Evolutionary conservation across 1,139 yeast genomes (phyloP).

Genomic region (Hemisphaericaspora xylofermentans): DNA sequence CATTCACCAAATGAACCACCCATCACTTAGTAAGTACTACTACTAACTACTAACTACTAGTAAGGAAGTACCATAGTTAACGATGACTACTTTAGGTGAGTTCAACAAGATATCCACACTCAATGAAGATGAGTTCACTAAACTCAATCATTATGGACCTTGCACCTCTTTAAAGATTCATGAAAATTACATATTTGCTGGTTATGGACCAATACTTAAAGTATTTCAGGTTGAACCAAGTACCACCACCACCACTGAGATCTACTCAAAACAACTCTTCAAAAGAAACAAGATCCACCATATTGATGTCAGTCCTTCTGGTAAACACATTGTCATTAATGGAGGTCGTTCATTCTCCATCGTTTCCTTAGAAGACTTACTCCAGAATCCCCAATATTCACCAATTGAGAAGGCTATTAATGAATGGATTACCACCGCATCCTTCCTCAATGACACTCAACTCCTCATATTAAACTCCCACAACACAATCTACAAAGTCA

Average conservation of each 20-base stretch:
- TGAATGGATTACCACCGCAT: constrained; percentile 77
- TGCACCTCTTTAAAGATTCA: constrained; percentile 61
- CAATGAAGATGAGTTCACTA: constrained; percentile 21
- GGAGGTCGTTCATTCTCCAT: constrained; percentile 75
- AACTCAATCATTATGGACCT: constrained; percentile 65
- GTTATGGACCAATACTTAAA: constrained; percentile 70
- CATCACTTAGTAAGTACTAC: no score
- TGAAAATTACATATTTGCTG: constrained; percentile 50
- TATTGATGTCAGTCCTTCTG: constrained; percentile 41
- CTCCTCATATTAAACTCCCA: constrained; percentile 74
- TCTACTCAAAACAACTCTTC: constrained; percentile 52
- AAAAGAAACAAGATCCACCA: constrained; percentile 78
- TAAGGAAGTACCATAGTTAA: background rate
- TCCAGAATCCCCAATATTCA: constrained; percentile 8
- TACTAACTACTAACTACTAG: no score
- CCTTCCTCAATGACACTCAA: constrained; percentile 39
- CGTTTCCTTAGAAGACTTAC: constrained; percentile 27
- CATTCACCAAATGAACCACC: no score
- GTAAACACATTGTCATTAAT: constrained; percentile 45
- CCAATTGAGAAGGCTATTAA: constrained; percentile 50
- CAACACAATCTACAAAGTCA: constrained; percentile 60
- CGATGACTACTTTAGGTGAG: constrained; percentile 6
- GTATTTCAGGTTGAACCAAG: constrained; percentile 40
- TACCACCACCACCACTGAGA: constrained; percentile 36
- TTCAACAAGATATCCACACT: constrained; percentile 17